Evolutionary conservation across 345 rosid genomes (phyloP).

Genomic region (Citrus mangshanensis): DNA sequence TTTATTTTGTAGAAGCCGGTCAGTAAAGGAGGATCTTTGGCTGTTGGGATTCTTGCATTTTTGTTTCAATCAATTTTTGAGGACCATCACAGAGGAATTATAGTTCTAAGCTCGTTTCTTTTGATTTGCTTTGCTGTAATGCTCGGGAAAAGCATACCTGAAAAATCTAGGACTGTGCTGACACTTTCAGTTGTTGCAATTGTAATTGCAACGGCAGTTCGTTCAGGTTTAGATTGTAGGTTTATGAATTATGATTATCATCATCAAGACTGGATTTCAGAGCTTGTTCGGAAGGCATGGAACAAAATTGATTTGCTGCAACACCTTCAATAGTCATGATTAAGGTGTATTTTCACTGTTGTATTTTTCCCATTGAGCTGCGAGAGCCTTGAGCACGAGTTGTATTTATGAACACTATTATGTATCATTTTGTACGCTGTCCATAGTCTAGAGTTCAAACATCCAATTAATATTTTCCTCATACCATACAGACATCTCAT

Average conservation of each 20-base stretch:
- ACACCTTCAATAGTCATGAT: not conserved
- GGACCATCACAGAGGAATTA: not conserved
- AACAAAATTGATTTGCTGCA: not conserved
- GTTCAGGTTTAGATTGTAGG: not conserved
- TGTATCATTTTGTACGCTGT: too few species aligned
- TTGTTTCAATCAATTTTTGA: constrained; percentile 10
- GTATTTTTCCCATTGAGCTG: not conserved
- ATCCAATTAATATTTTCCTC: too few species aligned
- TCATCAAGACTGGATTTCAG: not conserved
- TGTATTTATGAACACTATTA: not conserved
- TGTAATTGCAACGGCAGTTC: not conserved
- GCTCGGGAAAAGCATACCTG: not conserved
- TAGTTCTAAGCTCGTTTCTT: not conserved
- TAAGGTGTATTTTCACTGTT: not conserved
- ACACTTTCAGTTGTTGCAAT: not conserved
- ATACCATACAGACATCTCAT: too few species aligned
- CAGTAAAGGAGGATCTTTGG: constrained; percentile 11
- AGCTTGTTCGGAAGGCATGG: not conserved
- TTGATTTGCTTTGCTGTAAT: constrained; percentile 5
- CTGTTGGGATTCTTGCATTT: constrained; percentile 6
- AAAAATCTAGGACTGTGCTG: not conserved
- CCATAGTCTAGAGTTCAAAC: too few species aligned
- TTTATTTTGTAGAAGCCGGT: not conserved
- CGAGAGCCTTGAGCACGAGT: not conserved
- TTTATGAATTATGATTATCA: not conserved